Percentiles rank a stretch among this genome's conserved stretches.
Conservation (phyloP, 1,139 yeast genomes). For the Suhomyces atakaporum region DNA sequence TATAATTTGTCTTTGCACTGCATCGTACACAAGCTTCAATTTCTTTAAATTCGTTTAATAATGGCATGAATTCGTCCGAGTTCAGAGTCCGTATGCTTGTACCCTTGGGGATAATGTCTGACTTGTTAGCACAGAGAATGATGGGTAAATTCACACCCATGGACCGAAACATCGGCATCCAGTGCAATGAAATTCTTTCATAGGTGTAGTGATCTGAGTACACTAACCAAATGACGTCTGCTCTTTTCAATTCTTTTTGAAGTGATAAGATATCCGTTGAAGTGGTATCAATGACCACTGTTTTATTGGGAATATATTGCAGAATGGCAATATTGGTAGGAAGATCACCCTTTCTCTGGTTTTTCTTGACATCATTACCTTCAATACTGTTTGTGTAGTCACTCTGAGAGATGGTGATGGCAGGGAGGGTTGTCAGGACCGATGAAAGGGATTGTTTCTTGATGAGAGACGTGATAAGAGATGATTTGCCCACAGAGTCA, state of each 20-base stretch:
- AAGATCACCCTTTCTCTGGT: constrained; percentile 3
- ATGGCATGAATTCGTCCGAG: constrained; percentile 80
- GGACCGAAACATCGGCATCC: constrained; percentile 92
- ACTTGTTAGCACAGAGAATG: constrained; percentile 85
- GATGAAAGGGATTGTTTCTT: constrained; percentile 62
- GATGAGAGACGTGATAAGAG: constrained; percentile 74
- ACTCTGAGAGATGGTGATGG: constrained; percentile 63
- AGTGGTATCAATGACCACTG: constrained; percentile 78
- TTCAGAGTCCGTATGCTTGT: constrained; percentile 35
- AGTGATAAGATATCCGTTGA: constrained; percentile 62
- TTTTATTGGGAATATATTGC: constrained; percentile 61
- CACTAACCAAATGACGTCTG: constrained; percentile 91
- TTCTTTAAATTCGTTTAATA: constrained; percentile 88
- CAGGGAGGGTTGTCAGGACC: constrained; percentile 76
- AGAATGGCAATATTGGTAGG: constrained; percentile 20
- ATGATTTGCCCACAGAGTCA: constrained; percentile 83
- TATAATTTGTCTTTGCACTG: constrained; percentile 76
- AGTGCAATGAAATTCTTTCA: constrained; percentile 84
- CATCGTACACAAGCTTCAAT: constrained; percentile 89
- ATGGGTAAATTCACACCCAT: constrained; percentile 92
- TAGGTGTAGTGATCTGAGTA: constrained; percentile 93
- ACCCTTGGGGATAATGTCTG: constrained; percentile 44
- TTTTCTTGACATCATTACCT: constrained; percentile 11
- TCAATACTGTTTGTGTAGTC: constrained; percentile 36
- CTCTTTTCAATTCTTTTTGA: constrained; percentile 74